These are phyloP conservation scores for Hylodesmum podocarpum DNA, from an alignment of 306 rosid species.

Conservation along the genomic window DNA sequence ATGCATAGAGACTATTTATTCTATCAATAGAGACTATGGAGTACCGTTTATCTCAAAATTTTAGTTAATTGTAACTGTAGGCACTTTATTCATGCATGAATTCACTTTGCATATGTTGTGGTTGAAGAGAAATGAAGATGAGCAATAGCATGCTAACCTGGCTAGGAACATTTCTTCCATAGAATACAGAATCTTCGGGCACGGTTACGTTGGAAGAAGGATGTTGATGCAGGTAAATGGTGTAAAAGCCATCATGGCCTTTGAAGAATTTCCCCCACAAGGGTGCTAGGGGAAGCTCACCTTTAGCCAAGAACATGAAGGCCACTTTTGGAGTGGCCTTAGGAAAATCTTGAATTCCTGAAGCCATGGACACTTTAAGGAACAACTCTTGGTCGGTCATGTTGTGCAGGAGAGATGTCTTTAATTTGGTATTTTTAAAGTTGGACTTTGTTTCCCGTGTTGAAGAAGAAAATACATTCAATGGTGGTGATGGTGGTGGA, in stretches of 20 bases:
- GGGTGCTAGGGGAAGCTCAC: constrained; percentile 47
- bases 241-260: constrained; percentile 47
- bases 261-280: constrained; percentile 61
- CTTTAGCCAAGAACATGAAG: constrained; percentile 65
- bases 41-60: no score
- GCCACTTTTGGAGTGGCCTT: constrained; percentile 49
- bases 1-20: no score
- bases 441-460: not conserved
- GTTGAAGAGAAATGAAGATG: not conserved
- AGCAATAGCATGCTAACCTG: constrained; percentile 38
- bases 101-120: not conserved
- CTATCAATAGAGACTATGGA: no score
- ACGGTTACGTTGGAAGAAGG: constrained; percentile 50
- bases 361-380: constrained; percentile 42
- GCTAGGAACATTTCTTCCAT: constrained; percentile 59
- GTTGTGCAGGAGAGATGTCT: constrained; percentile 36
- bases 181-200: constrained; percentile 52
- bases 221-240: constrained; percentile 57
- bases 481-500: not conserved
- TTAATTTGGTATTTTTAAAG: not conserved
- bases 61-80: not conserved
- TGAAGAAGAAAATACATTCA: not conserved
- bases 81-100: not conserved
- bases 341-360: not conserved
- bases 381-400: constrained; percentile 66